Evolutionary conservation across 768 basidiomycete genomes (phyloP), one percentile per base, ranked within the genome.

Genomic region (Lentinus tigrinus): DNA sequence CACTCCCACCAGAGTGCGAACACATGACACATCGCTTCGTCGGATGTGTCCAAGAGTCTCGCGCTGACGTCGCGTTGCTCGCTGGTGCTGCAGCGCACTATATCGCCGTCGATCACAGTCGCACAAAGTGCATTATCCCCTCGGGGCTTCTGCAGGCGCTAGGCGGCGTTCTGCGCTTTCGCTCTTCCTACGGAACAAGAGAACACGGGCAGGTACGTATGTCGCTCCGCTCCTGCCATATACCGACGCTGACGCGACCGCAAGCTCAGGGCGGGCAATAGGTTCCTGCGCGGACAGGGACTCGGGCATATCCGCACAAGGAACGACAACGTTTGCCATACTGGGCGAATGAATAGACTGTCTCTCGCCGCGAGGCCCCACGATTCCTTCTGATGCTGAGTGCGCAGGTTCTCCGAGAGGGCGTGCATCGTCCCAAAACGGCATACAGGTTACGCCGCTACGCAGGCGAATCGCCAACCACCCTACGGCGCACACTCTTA

Each of bases 1-100:
- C 34, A n/a, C 51, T 52, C 51, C 39, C 51, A 52, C 40, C 19
- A 52, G 23, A 52, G 51, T 52, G 51, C 51, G 51, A 52, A 52
- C 28, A 23, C 38, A 23, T 42, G 51, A 42, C 51, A 40, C 38
- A 39, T 27, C 24, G 14, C 26, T 24, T 5, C 8, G 38, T 52
- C 49, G 38, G 4, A 21, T 38, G 49, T 51, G 36, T 28, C 47
- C 5, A 47, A 47, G 9, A 47, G 44, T 27, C 44, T 47, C 44
- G n/a, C 44, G 14, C 21, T 47, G 26, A 47, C 44, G 47, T 31
- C 26, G 21, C 21, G 28, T 28, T 27, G 28, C 21, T 17, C 28
- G 16, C 47, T 17, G 47, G 47, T n/a, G 34, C 28, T 31, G 27
- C 31, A 49, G 24, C 34, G n/a, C n/a, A 17, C 47, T 21, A 28